Evolutionary conservation across 2,329 filamentous ascomycete genomes (phyloP).

Genomic region (Alternaria longipes): DNA sequence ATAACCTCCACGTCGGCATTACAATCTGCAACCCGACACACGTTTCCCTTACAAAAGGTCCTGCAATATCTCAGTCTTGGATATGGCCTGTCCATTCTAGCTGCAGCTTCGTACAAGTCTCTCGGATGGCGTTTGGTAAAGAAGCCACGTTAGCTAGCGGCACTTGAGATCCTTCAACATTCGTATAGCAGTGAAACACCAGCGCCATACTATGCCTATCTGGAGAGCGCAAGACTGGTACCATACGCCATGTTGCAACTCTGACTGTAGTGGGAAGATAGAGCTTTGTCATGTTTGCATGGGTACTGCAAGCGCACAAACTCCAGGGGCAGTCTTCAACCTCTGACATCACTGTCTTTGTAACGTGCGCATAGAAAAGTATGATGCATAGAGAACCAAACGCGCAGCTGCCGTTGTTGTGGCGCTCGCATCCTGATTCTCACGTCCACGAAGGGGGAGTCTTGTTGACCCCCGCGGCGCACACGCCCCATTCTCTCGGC

Average conservation of each 20-base stretch:
- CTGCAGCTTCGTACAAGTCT: not conserved
- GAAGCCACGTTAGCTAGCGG: not conserved
- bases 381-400: not conserved
- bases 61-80: not conserved
- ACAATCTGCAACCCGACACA: not conserved
- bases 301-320: not conserved
- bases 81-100: not conserved
- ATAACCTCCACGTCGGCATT: not conserved
- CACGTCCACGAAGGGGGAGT: conserved; percentile 4
- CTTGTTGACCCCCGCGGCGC: conserved; percentile 6
- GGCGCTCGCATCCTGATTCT: not conserved
- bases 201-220: not conserved
- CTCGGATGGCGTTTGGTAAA: not conserved
- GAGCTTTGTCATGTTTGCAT: not conserved
- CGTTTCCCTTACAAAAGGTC: not conserved
- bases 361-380: not conserved
- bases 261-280: not conserved
- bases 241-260: not conserved
- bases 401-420: not conserved
- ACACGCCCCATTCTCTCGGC: not conserved
- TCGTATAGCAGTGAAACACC: not conserved
- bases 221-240: not conserved
- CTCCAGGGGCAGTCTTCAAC: not conserved
- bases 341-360: not conserved
- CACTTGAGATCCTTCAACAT: not conserved